Evolutionary conservation across 371 early-diverging fungal genomes (phyloP).

Genomic region (Gilbertella persicaria): DNA sequence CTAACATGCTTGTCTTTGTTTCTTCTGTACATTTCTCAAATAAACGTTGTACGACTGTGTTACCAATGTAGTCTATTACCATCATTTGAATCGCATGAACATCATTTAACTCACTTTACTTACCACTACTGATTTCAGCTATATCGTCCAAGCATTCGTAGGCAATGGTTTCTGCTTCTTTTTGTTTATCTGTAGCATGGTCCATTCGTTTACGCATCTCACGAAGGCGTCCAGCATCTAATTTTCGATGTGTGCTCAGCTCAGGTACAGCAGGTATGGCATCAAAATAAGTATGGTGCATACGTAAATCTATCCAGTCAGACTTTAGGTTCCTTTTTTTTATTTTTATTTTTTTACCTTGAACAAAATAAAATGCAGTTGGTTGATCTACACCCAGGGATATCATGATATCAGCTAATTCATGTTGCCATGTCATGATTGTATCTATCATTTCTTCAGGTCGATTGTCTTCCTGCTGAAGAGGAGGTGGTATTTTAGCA

Average conservation of each 20-base stretch:
- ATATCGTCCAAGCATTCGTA: constrained; percentile 71
- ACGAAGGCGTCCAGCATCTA: constrained; percentile 82
- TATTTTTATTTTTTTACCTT: constrained; percentile 16
- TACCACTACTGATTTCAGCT: constrained; percentile 89
- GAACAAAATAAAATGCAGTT: constrained; percentile 10
- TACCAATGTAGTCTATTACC: constrained; percentile 54
- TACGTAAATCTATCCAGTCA: constrained; percentile 22
- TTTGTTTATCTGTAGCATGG: constrained; percentile 50
- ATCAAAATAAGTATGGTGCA: constrained; percentile 49
- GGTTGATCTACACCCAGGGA: constrained; percentile 24
- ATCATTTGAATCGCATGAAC: not conserved
- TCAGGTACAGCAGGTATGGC: constrained; percentile 77
- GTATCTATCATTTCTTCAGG: constrained; percentile 10
- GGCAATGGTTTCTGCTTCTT: constrained; percentile 68
- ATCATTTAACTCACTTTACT: constrained; percentile 7
- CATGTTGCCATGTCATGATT: constrained; percentile 27
- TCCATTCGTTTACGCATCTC: constrained; percentile 91
- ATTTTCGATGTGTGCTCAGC: constrained; percentile 59
- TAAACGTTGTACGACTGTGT: constrained; percentile 85
- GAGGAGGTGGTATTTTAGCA: constrained; percentile 78
- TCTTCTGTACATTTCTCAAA: constrained; percentile 70
- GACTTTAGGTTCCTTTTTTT: not conserved
- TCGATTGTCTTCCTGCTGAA: constrained; percentile 2
- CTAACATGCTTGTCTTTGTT: constrained; percentile 55
- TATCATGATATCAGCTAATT: constrained; percentile 34